Percentiles rank a stretch among this genome's conserved stretches.
These are phyloP conservation scores for Iris pallida DNA, from an alignment of 116 monocot genomes.

Conservation along the genomic window DNA sequence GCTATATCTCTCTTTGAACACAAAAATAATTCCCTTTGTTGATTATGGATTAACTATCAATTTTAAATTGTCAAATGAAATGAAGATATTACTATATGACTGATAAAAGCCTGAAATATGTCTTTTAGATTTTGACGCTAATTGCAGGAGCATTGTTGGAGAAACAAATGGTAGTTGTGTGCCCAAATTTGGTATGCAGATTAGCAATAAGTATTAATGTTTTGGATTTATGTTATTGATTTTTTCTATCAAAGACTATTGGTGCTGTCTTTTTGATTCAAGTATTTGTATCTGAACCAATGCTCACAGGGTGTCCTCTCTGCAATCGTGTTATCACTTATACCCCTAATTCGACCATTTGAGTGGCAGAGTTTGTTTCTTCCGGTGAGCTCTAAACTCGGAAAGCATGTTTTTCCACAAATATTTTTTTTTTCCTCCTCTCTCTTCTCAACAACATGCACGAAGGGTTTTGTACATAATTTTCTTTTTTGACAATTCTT, in stretches of 20 bases:
- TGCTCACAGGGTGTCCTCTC: slow-evolving; percentile 70
- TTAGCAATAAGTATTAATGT: no score
- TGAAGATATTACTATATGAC: not conserved
- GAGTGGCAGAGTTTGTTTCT: slow-evolving; percentile 94
- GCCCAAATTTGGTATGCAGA: slow-evolving; percentile 75
- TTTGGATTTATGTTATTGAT: slow-evolving; percentile 7
- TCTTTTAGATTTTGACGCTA: slow-evolving; percentile 71
- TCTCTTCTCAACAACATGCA: no score
- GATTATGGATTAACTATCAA: no score
- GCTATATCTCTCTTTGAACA: no score
- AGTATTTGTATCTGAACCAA: slow-evolving; percentile 1
- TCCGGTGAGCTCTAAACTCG: slow-evolving; percentile 59
- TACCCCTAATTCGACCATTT: slow-evolving; percentile 90
- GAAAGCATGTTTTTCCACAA: not conserved
- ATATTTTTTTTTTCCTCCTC: no score
- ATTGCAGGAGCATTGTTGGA: slow-evolving; percentile 79
- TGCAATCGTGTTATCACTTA: slow-evolving; percentile 65
- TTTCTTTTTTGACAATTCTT: no score
- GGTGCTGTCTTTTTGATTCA: slow-evolving; percentile 12
- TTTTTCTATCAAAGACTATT: not conserved
- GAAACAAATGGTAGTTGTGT: slow-evolving; percentile 77
- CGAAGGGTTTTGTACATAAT: no score
- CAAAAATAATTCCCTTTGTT: no score
- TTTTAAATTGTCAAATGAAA: not conserved
- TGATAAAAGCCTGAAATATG: no score